A percentile compares a stretch with the other conserved stretches of the same genome.
These are phyloP conservation scores for Colletotrichum karsti DNA, from an alignment of 2,329 filamentous ascomycete species.

Conservation along the genomic window DNA sequence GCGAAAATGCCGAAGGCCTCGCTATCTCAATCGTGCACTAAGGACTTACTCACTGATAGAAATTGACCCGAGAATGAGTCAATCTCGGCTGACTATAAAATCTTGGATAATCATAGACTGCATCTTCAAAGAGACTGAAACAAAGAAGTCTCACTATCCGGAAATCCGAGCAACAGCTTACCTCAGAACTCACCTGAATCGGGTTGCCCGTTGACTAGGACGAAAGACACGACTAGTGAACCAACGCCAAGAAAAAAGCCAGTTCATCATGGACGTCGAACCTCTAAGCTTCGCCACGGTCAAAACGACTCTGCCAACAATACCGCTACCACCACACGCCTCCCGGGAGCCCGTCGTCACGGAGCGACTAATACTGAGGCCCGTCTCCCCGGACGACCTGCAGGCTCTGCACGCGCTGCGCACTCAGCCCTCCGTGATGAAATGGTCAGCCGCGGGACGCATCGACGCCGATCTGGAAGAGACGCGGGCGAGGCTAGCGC, in stretches of 20 bases:
- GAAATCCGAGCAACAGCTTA: too few species aligned
- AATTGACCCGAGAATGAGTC: neutral
- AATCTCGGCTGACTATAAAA: neutral
- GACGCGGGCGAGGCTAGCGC: constrained; percentile 49
- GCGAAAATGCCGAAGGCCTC: constrained; percentile 5
- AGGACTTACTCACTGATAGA: neutral
- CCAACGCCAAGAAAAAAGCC: neutral
- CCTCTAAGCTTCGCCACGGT: constrained; percentile 45
- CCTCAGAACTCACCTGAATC: too few species aligned
- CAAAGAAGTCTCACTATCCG: neutral
- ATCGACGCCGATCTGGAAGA: constrained; percentile 53
- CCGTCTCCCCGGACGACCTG: constrained; percentile 58
- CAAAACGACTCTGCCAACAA: constrained; percentile 56
- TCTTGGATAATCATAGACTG: neutral
- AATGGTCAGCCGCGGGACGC: constrained; percentile 55
- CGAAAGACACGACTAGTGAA: neutral
- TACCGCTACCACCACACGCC: constrained; percentile 48
- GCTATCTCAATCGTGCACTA: too few species aligned
- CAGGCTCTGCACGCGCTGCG: constrained; percentile 60
- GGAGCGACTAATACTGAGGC: constrained; percentile 63
- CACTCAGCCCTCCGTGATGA: constrained; percentile 69
- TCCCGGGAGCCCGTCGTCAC: constrained; percentile 54
- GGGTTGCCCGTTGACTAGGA: neutral
- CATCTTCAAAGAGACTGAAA: neutral
- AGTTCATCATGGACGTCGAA: neutral